Evolutionary conservation across 1,139 yeast species (phyloP).

Genomic region (Yamadazyma aaseri): DNA sequence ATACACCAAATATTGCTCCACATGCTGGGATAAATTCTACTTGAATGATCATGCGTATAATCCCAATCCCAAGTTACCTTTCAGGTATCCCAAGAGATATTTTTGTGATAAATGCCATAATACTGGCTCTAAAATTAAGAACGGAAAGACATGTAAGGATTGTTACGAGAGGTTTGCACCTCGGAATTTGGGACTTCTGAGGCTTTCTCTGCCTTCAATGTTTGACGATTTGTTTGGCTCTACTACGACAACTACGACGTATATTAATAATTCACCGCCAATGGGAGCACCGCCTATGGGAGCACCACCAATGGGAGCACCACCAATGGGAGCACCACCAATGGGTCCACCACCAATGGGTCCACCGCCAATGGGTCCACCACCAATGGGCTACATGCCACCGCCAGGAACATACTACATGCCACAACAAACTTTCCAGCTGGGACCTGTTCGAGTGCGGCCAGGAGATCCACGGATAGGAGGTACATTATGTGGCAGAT

Average conservation of each 20-base stretch:
- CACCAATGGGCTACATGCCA: slow-evolving; percentile 5
- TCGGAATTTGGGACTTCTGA: slow-evolving; percentile 24
- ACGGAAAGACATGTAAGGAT: slow-evolving; percentile 64
- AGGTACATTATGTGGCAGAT: slow-evolving; percentile 73
- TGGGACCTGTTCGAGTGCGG: slow-evolving; percentile 43
- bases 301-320: slow-evolving; percentile 5
- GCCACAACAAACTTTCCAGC: background rate
- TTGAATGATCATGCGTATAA: slow-evolving; percentile 32
- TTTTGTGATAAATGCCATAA: slow-evolving; percentile 71
- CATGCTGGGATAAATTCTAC: slow-evolving; percentile 38
- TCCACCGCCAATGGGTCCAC: slow-evolving; percentile 5
- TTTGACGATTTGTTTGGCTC: slow-evolving; percentile 11
- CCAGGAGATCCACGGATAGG: slow-evolving; percentile 90
- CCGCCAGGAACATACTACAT: background rate
- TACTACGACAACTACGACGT: slow-evolving; percentile 16
- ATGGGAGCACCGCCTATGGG: slow-evolving; percentile 3
- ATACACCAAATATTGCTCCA: slow-evolving; percentile 30
- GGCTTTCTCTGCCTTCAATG: too few relatives aligned
- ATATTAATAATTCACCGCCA: slow-evolving; percentile 11
- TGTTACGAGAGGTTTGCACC: slow-evolving; percentile 72
- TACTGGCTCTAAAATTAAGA: slow-evolving; percentile 66
- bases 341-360: slow-evolving; percentile 4
- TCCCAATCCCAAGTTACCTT: slow-evolving; percentile 39
- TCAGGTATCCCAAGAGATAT: slow-evolving; percentile 58
- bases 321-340: slow-evolving; percentile 12